A percentile compares a stretch with the other conserved stretches of the same genome.
These are phyloP conservation scores for grape (Vitis vinifera) DNA, from an alignment of 164 flowering plant species.

Conservation along the genomic window ASM3070453v1 NC_081823.1:2114001-2114500, in stretches of 20 bases:
- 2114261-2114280: slow-evolving; percentile 89
- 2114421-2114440: neutral
- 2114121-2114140: no score
- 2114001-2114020: no score
- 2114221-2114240: slow-evolving; percentile 65
- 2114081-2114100: no score
- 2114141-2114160: no score
- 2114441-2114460: slow-evolving; percentile 38
- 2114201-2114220: slow-evolving; percentile 61
- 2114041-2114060: no score
- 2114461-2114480: slow-evolving; percentile 71
- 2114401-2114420: neutral
- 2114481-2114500: slow-evolving; percentile 84
- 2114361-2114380: slow-evolving; percentile 45
- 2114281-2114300: slow-evolving; percentile 92
- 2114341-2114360: slow-evolving; percentile 45
- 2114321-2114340: slow-evolving; percentile 63
- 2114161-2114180: neutral
- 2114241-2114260: slow-evolving; percentile 79
- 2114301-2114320: slow-evolving; percentile 85
- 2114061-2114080: no score
- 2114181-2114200: slow-evolving; percentile 58
- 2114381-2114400: slow-evolving; percentile 4
- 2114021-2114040: no score
- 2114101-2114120: no score